Evolutionary conservation across 352 stramenopile species (phyloP).

Genomic region (Blastocystis sp.): DNA sequence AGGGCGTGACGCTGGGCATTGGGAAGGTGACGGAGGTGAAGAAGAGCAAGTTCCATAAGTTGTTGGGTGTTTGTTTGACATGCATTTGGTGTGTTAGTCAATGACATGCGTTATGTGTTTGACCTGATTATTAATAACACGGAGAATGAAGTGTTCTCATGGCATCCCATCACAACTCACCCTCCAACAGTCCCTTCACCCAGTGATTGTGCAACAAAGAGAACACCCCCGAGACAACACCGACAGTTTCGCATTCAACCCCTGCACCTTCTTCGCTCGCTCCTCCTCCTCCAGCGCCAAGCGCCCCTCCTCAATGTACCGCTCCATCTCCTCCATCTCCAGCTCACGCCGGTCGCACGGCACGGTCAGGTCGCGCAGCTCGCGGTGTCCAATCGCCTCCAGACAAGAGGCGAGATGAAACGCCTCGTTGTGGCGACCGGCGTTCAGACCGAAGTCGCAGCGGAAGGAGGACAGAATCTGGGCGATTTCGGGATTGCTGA

Average conservation of each 20-base stretch:
- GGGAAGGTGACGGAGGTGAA: slow-evolving; percentile 37
- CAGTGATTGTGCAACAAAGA: slow-evolving; percentile 6
- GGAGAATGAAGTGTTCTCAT: background rate
- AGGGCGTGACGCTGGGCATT: slow-evolving; percentile 39
- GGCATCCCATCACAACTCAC: background rate
- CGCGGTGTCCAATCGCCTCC: background rate
- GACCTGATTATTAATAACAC: background rate
- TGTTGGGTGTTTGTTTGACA: slow-evolving; percentile 57
- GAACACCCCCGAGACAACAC: background rate
- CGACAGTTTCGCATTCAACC: slow-evolving; percentile 1
- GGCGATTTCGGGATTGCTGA: slow-evolving; percentile 19
- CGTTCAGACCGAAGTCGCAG: slow-evolving; percentile 13
- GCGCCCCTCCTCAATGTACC: background rate
- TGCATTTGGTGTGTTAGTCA: background rate
- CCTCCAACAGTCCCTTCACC: background rate
- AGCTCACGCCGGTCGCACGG: background rate
- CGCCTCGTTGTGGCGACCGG: background rate
- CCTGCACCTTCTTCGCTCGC: background rate
- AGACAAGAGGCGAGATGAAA: slow-evolving; percentile 1
- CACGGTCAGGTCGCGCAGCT: slow-evolving; percentile 11
- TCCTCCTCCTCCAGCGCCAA: background rate
- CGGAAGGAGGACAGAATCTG: background rate
- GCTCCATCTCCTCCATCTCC: slow-evolving; percentile 32
- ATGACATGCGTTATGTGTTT: background rate
- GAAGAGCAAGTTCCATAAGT: slow-evolving; percentile 1